Evolutionary conservation across 345 rosid genomes (phyloP).

Genomic region (Mercurialis annua): DNA sequence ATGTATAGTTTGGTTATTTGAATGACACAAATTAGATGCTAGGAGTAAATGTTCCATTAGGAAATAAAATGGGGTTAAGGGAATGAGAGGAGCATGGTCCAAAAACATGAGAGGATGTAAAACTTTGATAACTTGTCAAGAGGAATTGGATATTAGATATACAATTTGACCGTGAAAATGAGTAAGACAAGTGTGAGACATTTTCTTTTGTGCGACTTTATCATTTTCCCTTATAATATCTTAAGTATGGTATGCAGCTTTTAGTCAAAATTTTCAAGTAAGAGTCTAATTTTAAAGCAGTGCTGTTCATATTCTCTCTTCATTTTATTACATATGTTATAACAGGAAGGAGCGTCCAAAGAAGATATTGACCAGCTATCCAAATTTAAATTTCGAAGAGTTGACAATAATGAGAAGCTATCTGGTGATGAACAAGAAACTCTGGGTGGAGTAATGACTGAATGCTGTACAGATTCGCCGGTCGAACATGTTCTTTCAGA

Average conservation of each 20-base stretch:
- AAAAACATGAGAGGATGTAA: too few relatives aligned
- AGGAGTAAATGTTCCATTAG: too few relatives aligned
- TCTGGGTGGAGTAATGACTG: constrained; percentile 76
- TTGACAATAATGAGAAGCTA: constrained; percentile 43
- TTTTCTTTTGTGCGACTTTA: too few relatives aligned
- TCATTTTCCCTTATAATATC: too few relatives aligned
- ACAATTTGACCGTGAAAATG: neutral
- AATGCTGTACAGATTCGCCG: constrained; percentile 73
- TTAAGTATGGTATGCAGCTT: neutral
- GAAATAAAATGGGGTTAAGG: too few relatives aligned
- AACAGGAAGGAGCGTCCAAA: constrained; percentile 91
- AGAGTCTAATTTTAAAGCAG: neutral
- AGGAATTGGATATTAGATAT: neutral
- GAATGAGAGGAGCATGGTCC: too few relatives aligned
- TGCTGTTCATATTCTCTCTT: neutral
- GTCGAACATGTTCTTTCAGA: constrained; percentile 50
- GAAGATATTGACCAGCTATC: constrained; percentile 84
- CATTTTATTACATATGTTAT: constrained; percentile 13
- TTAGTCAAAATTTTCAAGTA: neutral
- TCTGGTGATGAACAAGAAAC: constrained; percentile 41
- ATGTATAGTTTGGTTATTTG: neutral
- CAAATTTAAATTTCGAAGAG: constrained; percentile 65
- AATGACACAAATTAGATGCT: too few relatives aligned
- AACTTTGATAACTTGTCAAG: neutral
- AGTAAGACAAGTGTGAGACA: neutral